Evolutionary conservation across 306 rosid species (phyloP).

Genomic region (Malus sieversii): DNA sequence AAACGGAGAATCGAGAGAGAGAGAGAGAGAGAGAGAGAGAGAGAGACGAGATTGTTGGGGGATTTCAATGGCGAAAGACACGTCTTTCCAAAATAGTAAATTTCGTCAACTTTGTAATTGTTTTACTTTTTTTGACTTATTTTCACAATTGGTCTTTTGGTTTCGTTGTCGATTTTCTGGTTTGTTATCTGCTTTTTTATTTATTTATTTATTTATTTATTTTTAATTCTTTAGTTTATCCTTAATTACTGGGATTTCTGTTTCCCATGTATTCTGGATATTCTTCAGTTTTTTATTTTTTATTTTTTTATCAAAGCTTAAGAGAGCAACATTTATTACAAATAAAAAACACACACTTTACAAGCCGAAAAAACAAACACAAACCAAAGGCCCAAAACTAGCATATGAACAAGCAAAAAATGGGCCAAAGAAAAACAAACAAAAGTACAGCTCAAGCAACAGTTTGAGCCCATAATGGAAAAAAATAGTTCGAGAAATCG

Average conservation of each 20-base stretch:
- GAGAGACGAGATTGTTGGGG: slow-evolving; percentile 22
- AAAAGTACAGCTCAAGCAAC: no score
- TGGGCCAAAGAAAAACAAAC: no score
- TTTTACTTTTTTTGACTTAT: neutral
- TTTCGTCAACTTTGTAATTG: neutral
- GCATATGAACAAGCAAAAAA: no score
- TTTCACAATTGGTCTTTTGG: neutral
- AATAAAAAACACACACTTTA: no score
- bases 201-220: neutral
- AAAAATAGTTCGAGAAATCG: no score
- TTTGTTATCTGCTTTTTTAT: neutral
- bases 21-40: neutral
- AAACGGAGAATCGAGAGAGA: neutral
- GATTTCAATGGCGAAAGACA: slow-evolving; percentile 33
- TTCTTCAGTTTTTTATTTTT: no score
- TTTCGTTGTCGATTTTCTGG: neutral
- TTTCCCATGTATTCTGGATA: neutral
- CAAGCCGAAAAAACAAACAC: no score
- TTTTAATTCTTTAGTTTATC: neutral
- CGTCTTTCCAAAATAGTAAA: neutral
- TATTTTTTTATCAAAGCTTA: no score
- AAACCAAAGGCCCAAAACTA: no score
- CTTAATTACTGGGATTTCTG: neutral
- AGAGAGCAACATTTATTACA: no score
- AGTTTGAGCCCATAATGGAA: no score